Percentiles rank a stretch among this genome's conserved stretches.
Conservation (phyloP, 106 monocot genomes). For the Cymbidium sinense region DNA sequence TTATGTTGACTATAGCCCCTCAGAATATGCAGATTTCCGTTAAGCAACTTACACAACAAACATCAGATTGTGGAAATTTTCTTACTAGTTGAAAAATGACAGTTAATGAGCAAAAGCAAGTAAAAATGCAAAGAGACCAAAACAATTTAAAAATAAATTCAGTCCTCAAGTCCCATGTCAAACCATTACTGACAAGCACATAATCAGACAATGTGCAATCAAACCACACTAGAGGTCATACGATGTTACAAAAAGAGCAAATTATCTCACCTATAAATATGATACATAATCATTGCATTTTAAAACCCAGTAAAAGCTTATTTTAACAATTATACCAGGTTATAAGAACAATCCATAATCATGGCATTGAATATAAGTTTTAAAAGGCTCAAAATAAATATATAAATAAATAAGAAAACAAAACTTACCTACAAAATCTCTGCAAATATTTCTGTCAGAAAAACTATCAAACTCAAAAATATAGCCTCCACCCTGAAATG, state of each 20-base stretch:
- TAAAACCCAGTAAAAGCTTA: neutral
- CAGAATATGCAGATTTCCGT: neutral
- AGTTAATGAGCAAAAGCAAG: neutral
- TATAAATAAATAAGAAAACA: no score
- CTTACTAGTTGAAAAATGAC: neutral
- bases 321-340: neutral
- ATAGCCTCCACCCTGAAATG: conserved; percentile 67
- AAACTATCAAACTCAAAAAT: conserved; percentile 96
- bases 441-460: conserved; percentile 73
- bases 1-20: neutral
- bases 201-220: neutral
- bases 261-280: neutral
- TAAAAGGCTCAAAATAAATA: neutral
- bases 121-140: neutral
- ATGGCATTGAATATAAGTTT: neutral
- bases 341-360: neutral
- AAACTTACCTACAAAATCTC: conserved; percentile 88
- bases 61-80: neutral
- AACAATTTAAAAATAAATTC: neutral
- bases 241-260: neutral
- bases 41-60: neutral
- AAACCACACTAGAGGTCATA: neutral
- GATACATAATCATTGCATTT: neutral
- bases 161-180: neutral
- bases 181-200: neutral